These are phyloP conservation scores for Ganoderma sp. DNA, from an alignment of 1,284 basidiomycete genomes.

Conservation along the genomic window DNA sequence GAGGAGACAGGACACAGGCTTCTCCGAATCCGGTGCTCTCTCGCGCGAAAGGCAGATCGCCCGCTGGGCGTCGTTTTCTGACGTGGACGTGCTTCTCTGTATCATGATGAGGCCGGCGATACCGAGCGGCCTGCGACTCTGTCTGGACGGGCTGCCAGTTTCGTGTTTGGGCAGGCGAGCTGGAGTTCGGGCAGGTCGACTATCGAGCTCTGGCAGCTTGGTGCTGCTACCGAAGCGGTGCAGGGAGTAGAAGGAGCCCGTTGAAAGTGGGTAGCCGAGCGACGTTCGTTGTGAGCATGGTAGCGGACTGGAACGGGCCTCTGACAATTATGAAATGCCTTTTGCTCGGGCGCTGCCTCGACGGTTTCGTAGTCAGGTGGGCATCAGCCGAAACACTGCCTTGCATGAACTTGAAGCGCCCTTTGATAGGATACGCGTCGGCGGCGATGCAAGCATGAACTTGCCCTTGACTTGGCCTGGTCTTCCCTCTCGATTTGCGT, in stretches of 20 bases:
- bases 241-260: not conserved
- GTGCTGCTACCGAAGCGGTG: not conserved
- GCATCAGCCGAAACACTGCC: not conserved
- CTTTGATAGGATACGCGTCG: not conserved
- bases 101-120: not conserved
- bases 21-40: not conserved
- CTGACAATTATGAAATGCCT: not conserved
- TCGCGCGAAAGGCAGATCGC: not conserved
- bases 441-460: not conserved
- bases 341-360: not conserved
- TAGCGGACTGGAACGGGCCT: not conserved
- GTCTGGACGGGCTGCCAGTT: not conserved
- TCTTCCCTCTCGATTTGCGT: not conserved
- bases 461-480: not conserved
- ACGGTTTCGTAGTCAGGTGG: not conserved
- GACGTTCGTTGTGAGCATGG: not conserved
- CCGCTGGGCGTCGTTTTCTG: not conserved
- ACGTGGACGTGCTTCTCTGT: constrained; percentile 5
- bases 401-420: not conserved
- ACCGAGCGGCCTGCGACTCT: not conserved
- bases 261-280: not conserved
- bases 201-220: not conserved
- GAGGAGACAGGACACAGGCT: not conserved
- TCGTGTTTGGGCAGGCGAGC: not conserved
- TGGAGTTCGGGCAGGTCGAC: not conserved